Base-by-base conservation (phyloP, 768 basidiomycete genomes). In the Omphalotus guepiniiformis region DNA sequence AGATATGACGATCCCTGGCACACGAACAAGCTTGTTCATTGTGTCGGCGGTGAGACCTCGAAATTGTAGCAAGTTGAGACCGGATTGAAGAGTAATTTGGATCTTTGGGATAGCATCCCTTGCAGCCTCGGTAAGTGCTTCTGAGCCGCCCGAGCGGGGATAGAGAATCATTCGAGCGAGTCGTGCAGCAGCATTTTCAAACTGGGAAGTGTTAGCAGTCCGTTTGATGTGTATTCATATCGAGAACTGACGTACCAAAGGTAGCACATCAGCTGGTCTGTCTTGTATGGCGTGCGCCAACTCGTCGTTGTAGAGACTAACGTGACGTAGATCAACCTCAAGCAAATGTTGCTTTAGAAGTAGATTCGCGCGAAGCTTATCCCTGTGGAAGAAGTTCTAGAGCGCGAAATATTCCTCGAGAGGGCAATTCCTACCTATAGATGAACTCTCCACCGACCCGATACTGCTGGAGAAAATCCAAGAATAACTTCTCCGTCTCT, bases 1-100 rank as follows among this genome's bases (percentile, higher is more conserved):
- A 26, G 94, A 94, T 62, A 98, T 97, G 62, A 98, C 93, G 58
- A 99, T 99, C 26, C 96, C 96, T 2, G 96, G 96, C 35, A 97
- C 80, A 50, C 96, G 88, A 29, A 99, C 94, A 35, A 99, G 83
- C 61, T 90, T 93, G 60, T 93, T 94, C 76, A 98, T 88, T 18
- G 88, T 93, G 57, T 93, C 80, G 8, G 96, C 96, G 0, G 88
- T 89, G 34, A 99, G 80, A 35, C 93, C 93, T 34, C 96, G 83
- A 64, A 98, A 96, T 63, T 90, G 92, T 44, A 90, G 80, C 70
- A 98, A 76, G 66, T 95, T 95, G 55, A 95, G 78, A 4, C 88
- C 89, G n/a, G 92, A 93, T 58, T 78, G 82, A 29, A 97, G 73
- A 32, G 85, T 91, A 44, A 97, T 74, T 69, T 98, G 96, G 26